phyloP scores from a whole-genome alignment of 345 rosid species.

The Acer campestre region DNA sequence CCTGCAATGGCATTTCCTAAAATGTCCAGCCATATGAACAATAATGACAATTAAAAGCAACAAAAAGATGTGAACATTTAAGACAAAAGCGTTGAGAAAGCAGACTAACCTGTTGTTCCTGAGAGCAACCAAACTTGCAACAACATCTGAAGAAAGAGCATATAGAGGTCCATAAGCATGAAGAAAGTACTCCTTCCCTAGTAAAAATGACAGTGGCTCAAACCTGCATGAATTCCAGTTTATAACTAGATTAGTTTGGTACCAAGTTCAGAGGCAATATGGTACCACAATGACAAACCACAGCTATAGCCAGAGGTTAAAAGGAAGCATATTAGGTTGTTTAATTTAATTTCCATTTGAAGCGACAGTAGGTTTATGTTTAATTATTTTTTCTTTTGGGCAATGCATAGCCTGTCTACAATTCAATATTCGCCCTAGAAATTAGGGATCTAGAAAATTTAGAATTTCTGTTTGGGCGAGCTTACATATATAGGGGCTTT shows the following conservation, averaged over 20 bases:
- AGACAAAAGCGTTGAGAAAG: background rate
- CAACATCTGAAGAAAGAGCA: conserved; percentile 92
- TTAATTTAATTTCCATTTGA: background rate
- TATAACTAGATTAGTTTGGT: background rate
- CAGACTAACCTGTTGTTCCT: conserved; percentile 70
- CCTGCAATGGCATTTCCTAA: background rate
- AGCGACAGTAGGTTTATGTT: background rate
- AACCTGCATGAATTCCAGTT: conserved; percentile 58
- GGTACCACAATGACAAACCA: background rate
- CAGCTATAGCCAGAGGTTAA: background rate
- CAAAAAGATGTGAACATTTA: background rate
- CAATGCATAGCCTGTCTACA: background rate
- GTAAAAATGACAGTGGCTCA: conserved; percentile 71
- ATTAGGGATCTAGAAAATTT: background rate
- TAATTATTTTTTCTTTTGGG: background rate
- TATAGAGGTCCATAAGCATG: conserved; percentile 96
- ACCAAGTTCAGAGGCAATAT: background rate
- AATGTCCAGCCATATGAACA: background rate
- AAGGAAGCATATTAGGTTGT: background rate
- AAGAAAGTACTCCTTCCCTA: conserved; percentile 89
- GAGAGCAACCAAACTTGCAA: conserved; percentile 75
- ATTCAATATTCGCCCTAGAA: background rate
- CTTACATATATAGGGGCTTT: background rate
- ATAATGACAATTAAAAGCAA: background rate
- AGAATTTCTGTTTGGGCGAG: background rate